Conservation (phyloP, 2,329 filamentous ascomycete genomes). For the Didymella segeticola region DNA sequence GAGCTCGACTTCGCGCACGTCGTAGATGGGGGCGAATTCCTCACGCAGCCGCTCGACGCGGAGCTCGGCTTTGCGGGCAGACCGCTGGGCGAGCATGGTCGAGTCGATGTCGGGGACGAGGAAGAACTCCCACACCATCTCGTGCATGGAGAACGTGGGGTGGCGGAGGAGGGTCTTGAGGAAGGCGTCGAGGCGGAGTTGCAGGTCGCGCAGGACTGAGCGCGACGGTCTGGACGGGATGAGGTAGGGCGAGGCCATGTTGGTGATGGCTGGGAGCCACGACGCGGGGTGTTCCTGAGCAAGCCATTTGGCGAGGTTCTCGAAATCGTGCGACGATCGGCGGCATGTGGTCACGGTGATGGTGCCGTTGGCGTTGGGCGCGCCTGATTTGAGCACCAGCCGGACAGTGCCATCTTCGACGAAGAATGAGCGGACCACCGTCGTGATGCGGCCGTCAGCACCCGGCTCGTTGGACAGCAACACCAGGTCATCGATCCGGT, state of each 20-base stretch:
- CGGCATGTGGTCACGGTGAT: conserved; percentile 96
- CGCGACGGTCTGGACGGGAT: conserved; percentile 91
- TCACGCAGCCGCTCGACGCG: conserved; percentile 85
- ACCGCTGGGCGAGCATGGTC: conserved; percentile 88
- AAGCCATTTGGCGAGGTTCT: conserved; percentile 84
- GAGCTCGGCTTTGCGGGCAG: conserved; percentile 82
- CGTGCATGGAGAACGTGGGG: conserved; percentile 92
- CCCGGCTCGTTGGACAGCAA: conserved; percentile 73
- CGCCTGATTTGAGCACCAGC: conserved; percentile 91
- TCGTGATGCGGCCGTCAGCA: conserved; percentile 82
- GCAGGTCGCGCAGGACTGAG: conserved; percentile 84
- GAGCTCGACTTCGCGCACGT: conserved; percentile 87
- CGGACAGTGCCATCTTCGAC: conserved; percentile 95
- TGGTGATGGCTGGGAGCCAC: conserved; percentile 83
- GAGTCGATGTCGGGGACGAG: conserved; percentile 92
- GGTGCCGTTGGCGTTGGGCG: conserved; percentile 78
- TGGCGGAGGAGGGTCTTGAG: conserved; percentile 85
- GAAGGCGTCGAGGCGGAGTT: conserved; percentile 85
- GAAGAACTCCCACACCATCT: conserved; percentile 99
- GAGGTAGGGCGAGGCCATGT: conserved; percentile 86
- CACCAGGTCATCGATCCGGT: conserved; percentile 92
- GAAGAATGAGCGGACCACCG: conserved; percentile 93
- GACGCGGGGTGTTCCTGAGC: conserved; percentile 91
- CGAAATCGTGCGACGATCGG: conserved; percentile 86
- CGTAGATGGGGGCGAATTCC: conserved; percentile 81